phyloP scores from a whole-genome alignment of 768 basidiomycete genomes.

The Grammothele lineata region DNA sequence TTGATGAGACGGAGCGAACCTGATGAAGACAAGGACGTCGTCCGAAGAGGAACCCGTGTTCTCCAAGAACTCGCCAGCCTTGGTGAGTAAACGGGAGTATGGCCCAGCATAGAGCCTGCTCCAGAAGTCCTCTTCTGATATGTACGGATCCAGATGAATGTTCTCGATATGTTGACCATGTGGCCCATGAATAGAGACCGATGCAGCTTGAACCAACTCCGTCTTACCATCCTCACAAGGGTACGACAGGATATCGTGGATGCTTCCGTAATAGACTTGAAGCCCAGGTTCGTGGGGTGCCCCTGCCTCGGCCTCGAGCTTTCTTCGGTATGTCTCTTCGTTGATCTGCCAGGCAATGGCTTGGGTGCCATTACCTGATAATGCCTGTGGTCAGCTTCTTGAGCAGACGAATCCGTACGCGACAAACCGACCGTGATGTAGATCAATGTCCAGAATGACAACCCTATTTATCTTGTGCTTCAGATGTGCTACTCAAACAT shows the following conservation, averaged over 20 bases:
- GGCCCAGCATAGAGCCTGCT: conserved; percentile 62
- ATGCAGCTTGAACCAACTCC: conserved; percentile 80
- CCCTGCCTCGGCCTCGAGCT: conserved; percentile 49
- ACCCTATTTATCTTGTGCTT: conserved; percentile 72
- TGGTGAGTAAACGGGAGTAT: conserved; percentile 55
- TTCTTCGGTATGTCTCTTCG: conserved; percentile 73
- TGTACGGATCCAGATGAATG: conserved; percentile 74
- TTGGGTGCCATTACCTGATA: conserved; percentile 93
- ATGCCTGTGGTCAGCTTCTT: too few relatives aligned
- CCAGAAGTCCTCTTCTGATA: conserved; percentile 73
- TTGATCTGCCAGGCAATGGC: conserved; percentile 90
- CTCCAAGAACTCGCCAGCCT: conserved; percentile 68
- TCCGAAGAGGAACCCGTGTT: conserved; percentile 59
- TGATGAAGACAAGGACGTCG: conserved; percentile 82
- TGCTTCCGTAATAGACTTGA: conserved; percentile 80
- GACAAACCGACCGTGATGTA: conserved; percentile 71
- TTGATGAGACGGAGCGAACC: conserved; percentile 43
- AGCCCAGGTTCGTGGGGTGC: conserved; percentile 40
- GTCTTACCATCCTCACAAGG: conserved; percentile 93
- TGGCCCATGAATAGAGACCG: conserved; percentile 67
- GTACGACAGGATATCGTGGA: conserved; percentile 92
- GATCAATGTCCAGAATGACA: conserved; percentile 88
- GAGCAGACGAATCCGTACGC: too few relatives aligned
- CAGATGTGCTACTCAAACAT: conserved; percentile 60
- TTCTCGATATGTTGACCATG: conserved; percentile 91